Base-by-base conservation (phyloP, 2,329 filamentous ascomycete genomes). In the Stenocarpella maydis region DNA sequence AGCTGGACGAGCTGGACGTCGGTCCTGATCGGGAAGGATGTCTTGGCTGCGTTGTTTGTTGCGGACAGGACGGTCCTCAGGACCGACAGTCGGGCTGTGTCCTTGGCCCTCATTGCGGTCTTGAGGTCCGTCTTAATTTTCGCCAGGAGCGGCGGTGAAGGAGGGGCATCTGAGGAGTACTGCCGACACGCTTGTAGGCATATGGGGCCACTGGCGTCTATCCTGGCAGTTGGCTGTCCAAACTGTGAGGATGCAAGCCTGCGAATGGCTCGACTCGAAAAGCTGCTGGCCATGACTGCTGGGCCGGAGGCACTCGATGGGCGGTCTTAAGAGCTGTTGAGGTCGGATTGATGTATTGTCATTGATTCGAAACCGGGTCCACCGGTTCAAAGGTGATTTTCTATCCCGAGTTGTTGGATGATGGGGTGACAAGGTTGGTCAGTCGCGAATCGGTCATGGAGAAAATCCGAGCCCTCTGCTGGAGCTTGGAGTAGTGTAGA, bases 1-100 rank as follows among this genome's bases (percentile, higher is more conserved):
- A 95, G 82, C 9, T 84, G 82, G 34, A 94, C 87, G 67, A 95
- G 84, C 75, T 92, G 88, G 72, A 87, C 85, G 78, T 95, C 92
- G 26, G 88, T 92, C 67, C 82, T 83, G 76, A 95, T 88, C n/a
- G 92, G 92, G 19, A 63, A 60, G 47, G 82, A 83, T 47, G 85
- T 77, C 81, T 95, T 95, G 77, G 89, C 91, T 41, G 91, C 90
- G 79, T 94, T 95, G 74, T 90, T 89, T 71, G 91, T 89, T 72
- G 91, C 87, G 39, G 91, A 85, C 72, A 95, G 85, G 71, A 95
- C 82, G 49, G 85, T 79, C 73, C 92, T 91, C 60, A 95, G 85
- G 45, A 93, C 91, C 47, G 86, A 82, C 31, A 95, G 87, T 2
- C 91, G 88, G 31, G 87, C 82, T 31, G 84, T 80, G 76, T 92